Conservation (phyloP, 352 stramenopile genomes). For the Thraustochytrium sp. region DNA sequence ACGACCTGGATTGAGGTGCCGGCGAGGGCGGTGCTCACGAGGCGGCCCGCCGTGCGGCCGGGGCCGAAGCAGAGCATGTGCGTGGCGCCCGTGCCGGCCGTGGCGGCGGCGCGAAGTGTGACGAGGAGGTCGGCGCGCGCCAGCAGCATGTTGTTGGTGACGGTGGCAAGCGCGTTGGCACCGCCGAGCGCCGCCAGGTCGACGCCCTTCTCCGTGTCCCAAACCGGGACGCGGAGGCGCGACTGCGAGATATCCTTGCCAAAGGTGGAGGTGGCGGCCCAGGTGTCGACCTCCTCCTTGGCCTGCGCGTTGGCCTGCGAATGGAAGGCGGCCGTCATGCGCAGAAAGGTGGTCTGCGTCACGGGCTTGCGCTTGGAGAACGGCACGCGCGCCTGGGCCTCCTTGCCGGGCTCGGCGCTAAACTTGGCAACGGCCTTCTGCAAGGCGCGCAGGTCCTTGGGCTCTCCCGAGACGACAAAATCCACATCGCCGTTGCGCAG, state of each 20-base stretch:
- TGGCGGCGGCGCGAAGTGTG: conserved; percentile 56
- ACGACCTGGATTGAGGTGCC: conserved; percentile 15
- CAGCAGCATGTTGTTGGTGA: conserved; percentile 60
- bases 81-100: conserved; percentile 54
- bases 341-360: conserved; percentile 59
- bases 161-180: conserved; percentile 54
- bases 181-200: conserved; percentile 60
- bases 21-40: background rate
- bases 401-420: conserved; percentile 58
- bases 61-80: conserved; percentile 58
- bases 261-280: background rate
- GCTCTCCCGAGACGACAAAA: conserved; percentile 66
- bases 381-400: conserved; percentile 64
- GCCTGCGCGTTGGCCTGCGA: conserved; percentile 58
- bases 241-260: background rate
- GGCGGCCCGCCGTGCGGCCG: background rate
- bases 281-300: conserved; percentile 51
- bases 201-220: conserved; percentile 57
- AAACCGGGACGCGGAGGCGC: conserved; percentile 61
- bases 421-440: conserved; percentile 57
- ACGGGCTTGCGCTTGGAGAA: conserved; percentile 69
- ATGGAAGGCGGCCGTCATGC: conserved; percentile 69
- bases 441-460: conserved; percentile 58
- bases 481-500: conserved; percentile 62
- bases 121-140: conserved; percentile 61